A percentile compares a stretch with the other conserved stretches of the same genome.
Evolutionary conservation across 2,329 filamentous ascomycete genomes (phyloP).

Genomic region (Acarospora socialis): DNA sequence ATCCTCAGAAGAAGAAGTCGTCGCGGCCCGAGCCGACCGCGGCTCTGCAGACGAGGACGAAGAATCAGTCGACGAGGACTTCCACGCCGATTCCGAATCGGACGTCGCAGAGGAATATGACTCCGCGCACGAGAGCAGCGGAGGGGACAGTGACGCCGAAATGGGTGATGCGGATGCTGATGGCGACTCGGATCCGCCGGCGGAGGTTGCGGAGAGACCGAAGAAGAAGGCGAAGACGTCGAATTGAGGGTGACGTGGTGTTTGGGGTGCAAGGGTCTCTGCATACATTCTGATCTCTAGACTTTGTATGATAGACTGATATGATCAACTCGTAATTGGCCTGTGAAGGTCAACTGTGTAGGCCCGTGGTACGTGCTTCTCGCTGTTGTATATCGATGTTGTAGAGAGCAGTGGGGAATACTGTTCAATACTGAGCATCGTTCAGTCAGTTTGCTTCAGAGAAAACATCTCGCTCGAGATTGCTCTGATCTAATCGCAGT

Average conservation of each 20-base stretch:
- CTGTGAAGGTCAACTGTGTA: no score
- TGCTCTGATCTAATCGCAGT: no score
- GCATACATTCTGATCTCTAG: no score
- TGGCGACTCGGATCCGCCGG: conserved; percentile 22
- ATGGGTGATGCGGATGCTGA: conserved; percentile 30
- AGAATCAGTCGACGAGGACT: conserved; percentile 92
- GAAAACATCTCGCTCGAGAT: no score
- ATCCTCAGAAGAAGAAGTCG: conserved; percentile 71
- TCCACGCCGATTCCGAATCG: conserved; percentile 79
- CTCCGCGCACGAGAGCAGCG: conserved; percentile 75
- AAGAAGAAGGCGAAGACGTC: conserved; percentile 50
- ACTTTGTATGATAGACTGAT: no score
- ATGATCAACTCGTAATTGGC: no score
- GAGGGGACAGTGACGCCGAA: conserved; percentile 39
- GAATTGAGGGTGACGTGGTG: conserved; percentile 9
- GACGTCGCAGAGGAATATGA: conserved; percentile 96
- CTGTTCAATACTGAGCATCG: no score
- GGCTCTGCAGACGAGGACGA: conserved; percentile 93
- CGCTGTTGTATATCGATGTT: no score
- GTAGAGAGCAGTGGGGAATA: no score
- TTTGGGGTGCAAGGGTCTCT: no score
- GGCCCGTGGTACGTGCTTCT: no score
- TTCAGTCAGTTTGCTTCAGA: no score
- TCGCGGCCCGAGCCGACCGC: conserved; percentile 55
- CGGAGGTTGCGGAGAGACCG: conserved; percentile 39